These are phyloP conservation scores for Akanthomyces lecanii DNA, from an alignment of 2,329 filamentous ascomycete genomes.

Conservation along the genomic window DNA sequence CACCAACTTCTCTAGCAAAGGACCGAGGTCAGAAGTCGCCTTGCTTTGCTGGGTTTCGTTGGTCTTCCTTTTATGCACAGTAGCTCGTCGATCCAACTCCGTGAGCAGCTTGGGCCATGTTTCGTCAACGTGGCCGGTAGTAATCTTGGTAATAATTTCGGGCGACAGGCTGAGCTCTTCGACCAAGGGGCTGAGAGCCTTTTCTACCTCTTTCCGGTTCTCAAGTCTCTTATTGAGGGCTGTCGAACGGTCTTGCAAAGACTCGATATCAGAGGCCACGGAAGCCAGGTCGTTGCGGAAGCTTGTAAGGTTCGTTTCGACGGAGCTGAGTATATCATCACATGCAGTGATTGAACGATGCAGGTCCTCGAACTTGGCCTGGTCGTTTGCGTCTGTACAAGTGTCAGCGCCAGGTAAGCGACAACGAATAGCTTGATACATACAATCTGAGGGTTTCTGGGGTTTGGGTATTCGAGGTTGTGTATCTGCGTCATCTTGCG, in stretches of 20 bases:
- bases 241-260: conserved; percentile 78
- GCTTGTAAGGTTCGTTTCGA: conserved; percentile 85
- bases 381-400: conserved; percentile 69
- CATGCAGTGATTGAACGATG: conserved; percentile 86
- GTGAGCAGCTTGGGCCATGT: conserved; percentile 77
- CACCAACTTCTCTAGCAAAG: conserved; percentile 77
- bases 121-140: conserved; percentile 85
- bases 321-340: conserved; percentile 88
- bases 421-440: conserved; percentile 26
- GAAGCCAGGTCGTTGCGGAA: conserved; percentile 90
- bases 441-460: conserved; percentile 71
- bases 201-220: conserved; percentile 86
- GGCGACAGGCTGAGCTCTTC: conserved; percentile 91
- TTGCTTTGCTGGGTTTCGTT: conserved; percentile 62
- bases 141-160: conserved; percentile 75
- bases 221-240: conserved; percentile 79
- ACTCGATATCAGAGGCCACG: conserved; percentile 94
- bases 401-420: not conserved
- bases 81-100: conserved; percentile 76
- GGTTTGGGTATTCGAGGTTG: conserved; percentile 20
- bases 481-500: conserved; percentile 25
- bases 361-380: conserved; percentile 81
- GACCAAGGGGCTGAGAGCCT: conserved; percentile 78
- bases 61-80: conserved; percentile 64
- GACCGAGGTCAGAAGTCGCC: conserved; percentile 77